These are phyloP conservation scores for Glycyrrhiza uralensis DNA, from an alignment of 306 rosid genomes.

Conservation along the genomic window DNA sequence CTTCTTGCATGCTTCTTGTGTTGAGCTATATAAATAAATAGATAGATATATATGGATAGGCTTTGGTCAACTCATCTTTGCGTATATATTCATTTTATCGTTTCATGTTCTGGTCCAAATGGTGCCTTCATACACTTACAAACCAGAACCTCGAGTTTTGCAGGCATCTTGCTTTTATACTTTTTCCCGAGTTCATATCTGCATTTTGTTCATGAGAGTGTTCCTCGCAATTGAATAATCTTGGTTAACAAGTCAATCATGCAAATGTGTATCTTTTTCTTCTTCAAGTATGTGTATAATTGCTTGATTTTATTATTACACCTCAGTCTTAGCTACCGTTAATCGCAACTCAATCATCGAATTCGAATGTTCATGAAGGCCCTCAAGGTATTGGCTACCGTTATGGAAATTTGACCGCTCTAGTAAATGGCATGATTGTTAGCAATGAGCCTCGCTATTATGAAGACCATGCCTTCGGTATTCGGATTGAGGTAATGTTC, in stretches of 20 bases:
- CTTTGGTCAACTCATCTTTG: constrained; percentile 12
- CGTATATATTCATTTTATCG: constrained; percentile 15
- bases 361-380: constrained; percentile 98
- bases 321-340: background rate
- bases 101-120: constrained; percentile 82
- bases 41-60: background rate
- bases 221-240: background rate
- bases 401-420: constrained; percentile 77
- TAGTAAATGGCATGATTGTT: constrained; percentile 75
- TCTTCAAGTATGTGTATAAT: background rate
- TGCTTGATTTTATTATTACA: constrained; percentile 10
- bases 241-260: background rate
- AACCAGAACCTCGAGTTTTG: constrained; percentile 87
- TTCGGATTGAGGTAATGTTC: constrained; percentile 78
- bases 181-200: constrained; percentile 17
- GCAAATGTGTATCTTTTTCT: background rate
- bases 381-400: constrained; percentile 92
- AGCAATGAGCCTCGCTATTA: constrained; percentile 99
- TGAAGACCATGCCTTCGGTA: constrained; percentile 92
- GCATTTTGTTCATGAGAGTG: background rate
- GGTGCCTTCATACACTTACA: constrained; percentile 97
- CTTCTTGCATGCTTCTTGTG: background rate
- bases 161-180: constrained; percentile 47
- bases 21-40: background rate
- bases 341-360: too few relatives aligned